Conservation (phyloP, 345 rosid genomes). For the Fremontodendron californicum region DNA sequence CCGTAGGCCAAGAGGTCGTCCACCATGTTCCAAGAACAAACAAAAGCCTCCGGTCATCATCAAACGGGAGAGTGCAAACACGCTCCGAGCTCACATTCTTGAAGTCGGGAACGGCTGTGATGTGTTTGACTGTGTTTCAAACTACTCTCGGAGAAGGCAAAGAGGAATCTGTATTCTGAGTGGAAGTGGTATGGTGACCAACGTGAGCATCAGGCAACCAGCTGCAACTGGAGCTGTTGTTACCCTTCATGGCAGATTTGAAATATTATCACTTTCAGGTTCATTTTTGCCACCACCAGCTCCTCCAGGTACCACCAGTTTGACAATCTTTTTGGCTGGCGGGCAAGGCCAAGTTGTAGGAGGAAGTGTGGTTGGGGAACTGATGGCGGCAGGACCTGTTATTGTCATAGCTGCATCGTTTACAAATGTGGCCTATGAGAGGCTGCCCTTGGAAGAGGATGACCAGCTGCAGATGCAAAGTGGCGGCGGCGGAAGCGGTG, state of each 20-base stretch:
- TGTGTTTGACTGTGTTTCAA: constrained; percentile 77
- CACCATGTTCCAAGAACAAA: constrained; percentile 90
- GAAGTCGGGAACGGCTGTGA: constrained; percentile 88
- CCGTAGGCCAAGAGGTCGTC: constrained; percentile 85
- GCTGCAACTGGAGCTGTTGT: constrained; percentile 73
- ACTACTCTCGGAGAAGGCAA: constrained; percentile 83
- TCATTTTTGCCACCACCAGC: constrained; percentile 94
- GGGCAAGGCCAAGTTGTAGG: constrained; percentile 94
- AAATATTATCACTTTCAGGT: constrained; percentile 82
- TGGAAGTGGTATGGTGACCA: constrained; percentile 92
- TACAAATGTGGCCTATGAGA: constrained; percentile 88
- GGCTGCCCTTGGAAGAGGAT: constrained; percentile 83
- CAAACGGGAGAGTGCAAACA: constrained; percentile 90
- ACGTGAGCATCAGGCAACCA: constrained; percentile 83
- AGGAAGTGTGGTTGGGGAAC: constrained; percentile 87
- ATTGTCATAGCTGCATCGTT: constrained; percentile 87
- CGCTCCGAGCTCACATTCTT: constrained; percentile 91
- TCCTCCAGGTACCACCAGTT: constrained; percentile 87
- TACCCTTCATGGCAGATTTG: constrained; percentile 83
- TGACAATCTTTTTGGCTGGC: constrained; percentile 76
- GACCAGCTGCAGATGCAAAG: constrained; percentile 69
- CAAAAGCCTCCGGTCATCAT: constrained; percentile 85
- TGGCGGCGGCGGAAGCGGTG: constrained; percentile 20
- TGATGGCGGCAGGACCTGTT: constrained; percentile 87
- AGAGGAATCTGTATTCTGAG: constrained; percentile 84